Percentiles rank a stretch among this genome's conserved stretches.
Evolutionary conservation across 805 yeast species (phyloP).

Genomic region (Hanseniaspora pseudoguilliermondii): DNA sequence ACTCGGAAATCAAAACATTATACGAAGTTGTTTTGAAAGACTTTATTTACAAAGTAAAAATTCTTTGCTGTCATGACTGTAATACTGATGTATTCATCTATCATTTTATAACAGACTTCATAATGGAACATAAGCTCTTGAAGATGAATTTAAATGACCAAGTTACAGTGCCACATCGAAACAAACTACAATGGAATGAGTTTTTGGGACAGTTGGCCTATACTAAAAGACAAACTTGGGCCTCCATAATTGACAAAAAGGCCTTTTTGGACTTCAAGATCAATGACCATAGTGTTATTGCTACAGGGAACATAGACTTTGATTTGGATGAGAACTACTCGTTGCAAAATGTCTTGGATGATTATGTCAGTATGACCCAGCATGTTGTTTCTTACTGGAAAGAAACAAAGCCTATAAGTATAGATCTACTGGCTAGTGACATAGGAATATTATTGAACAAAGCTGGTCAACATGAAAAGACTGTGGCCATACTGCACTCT

Average conservation of each 20-base stretch:
- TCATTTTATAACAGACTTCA: neutral
- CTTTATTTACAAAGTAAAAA: neutral
- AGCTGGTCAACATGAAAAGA: slow-evolving; percentile 41
- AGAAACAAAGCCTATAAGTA: slow-evolving; percentile 42
- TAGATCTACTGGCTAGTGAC: slow-evolving; percentile 65
- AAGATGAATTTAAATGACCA: neutral
- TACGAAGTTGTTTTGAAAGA: neutral
- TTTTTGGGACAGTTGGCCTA: slow-evolving; percentile 4
- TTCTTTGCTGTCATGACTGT: neutral
- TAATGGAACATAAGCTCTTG: neutral
- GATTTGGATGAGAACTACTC: slow-evolving; percentile 23
- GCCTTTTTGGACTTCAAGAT: neutral
- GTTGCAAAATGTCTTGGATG: slow-evolving; percentile 14
- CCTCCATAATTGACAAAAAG: neutral
- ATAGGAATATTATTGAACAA: slow-evolving; percentile 59
- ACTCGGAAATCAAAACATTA: neutral
- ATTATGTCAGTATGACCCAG: slow-evolving; percentile 44
- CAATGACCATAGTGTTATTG: neutral
- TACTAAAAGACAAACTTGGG: slow-evolving; percentile 9
- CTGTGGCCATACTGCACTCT: slow-evolving; percentile 50
- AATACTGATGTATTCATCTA: neutral
- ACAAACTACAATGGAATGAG: slow-evolving; percentile 6
- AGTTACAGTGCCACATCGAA: neutral
- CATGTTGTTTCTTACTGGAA: slow-evolving; percentile 19
- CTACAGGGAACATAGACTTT: slow-evolving; percentile 19